These are phyloP conservation scores for Hyphodiscus sp. DNA, from an alignment of 2,329 filamentous ascomycete species.

Conservation along the genomic window DNA sequence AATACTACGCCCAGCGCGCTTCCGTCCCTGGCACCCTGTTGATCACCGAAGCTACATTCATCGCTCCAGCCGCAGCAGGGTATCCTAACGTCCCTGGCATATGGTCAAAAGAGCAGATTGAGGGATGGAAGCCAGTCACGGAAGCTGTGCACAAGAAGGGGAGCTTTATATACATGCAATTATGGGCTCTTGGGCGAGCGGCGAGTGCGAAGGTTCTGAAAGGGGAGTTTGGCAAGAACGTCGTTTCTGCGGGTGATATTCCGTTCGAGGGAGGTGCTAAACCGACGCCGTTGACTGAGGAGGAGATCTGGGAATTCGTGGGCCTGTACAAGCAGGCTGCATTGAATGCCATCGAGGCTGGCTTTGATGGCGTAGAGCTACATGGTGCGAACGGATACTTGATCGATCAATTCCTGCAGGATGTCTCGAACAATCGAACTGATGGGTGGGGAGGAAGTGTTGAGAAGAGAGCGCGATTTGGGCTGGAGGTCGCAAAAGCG, in stretches of 20 bases:
- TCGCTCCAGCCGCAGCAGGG: constrained; percentile 39
- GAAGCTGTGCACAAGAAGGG: constrained; percentile 53
- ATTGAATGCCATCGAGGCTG: constrained; percentile 43
- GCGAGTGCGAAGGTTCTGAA: constrained; percentile 13
- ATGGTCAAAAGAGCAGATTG: constrained; percentile 45
- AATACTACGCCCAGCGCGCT: constrained; percentile 50
- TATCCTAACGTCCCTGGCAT: constrained; percentile 49
- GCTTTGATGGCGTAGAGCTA: constrained; percentile 47
- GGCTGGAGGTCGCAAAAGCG: constrained; percentile 45
- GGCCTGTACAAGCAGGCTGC: constrained; percentile 30
- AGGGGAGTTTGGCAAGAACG: constrained; percentile 20
- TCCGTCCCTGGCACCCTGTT: constrained; percentile 45
- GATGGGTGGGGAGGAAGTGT: constrained; percentile 46
- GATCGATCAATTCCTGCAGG: constrained; percentile 29
- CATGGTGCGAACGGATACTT: constrained; percentile 30
- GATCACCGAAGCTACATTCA: constrained; percentile 48
- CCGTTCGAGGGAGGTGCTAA: constrained; percentile 17
- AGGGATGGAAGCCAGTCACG: constrained; percentile 51
- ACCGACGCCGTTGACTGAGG: constrained; percentile 33
- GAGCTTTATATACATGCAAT: constrained; percentile 50
- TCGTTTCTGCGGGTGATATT: constrained; percentile 20
- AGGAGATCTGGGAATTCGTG: constrained; percentile 31
- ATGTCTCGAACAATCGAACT: constrained; percentile 45
- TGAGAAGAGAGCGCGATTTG: constrained; percentile 45
- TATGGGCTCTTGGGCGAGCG: constrained; percentile 53